Evolutionary conservation across 768 basidiomycete genomes (phyloP), one percentile per base, ranked within the genome.

Genomic region (Obba rivulosa): DNA sequence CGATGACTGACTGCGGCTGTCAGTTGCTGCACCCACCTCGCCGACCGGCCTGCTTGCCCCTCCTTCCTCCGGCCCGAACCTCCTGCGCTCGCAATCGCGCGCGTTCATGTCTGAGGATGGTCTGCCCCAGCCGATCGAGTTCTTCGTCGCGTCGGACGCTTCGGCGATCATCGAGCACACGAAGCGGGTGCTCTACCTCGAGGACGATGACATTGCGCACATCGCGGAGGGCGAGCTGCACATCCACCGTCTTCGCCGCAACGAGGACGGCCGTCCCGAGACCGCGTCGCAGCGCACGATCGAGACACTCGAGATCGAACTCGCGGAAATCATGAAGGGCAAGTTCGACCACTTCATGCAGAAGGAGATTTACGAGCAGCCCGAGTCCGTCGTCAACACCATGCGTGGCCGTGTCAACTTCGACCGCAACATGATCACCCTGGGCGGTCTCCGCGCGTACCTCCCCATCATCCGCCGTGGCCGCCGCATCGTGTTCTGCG

Each of bases 251-350:
- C 83, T 98, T 50, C 91, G 96, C 57, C 84, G 91, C 64, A 83
- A 88, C 57, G 92, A 91, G 55, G 83, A 83, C 37, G 81, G 80
- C 47, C 66, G 69, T 7, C 65, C 72, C 23, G 74, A 78, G 57
- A 77, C 79, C 11, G 74, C 83, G 17, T 73, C 78, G 21, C 95
- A 92, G 28, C 89, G 96, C 57, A 92, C 81, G 56, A 98, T 99
- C 68, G 96, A 98, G 74, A 96, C 93, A 4, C 83, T 99, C 58
- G 96, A 98, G 71, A 83, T 99, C 56, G 96, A 99, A 70, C 81
- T 99, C 40, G 95, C 95, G n/a, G 96, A 95, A 57, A 98, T 99
- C 73, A 98, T 98, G 96, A 99, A 99, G 79, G 96, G 96, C 64
- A 92, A 93, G 69, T 99, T 98, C 66, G 92, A 92, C 64, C 94